phyloP scores from a whole-genome alignment of 1,284 basidiomycete genomes.

The Fomitopsis schrenkii region DNA sequence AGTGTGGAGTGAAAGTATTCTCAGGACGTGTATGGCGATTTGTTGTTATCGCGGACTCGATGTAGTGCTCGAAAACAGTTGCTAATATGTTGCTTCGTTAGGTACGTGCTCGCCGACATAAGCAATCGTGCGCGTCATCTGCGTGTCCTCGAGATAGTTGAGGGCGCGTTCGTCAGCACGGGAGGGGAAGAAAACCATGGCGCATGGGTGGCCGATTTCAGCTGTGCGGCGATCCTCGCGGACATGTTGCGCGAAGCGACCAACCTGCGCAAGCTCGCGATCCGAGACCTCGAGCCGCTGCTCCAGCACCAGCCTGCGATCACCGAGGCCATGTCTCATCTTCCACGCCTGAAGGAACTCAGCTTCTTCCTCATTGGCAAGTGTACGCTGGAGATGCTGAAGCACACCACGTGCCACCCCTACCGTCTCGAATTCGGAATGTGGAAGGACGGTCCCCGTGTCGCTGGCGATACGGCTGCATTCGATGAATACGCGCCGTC shows the following conservation, averaged over 20 bases:
- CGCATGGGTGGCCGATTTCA: conserved; percentile 17
- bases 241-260: conserved; percentile 14
- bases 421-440: conserved; percentile 19
- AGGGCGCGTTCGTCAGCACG: conserved; percentile 17
- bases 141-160: conserved; percentile 17
- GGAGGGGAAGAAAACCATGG: conserved; percentile 6
- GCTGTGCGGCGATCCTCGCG: conserved; percentile 16
- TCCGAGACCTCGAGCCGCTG: conserved; percentile 20
- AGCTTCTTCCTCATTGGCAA: conserved; percentile 22
- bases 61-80: no score
- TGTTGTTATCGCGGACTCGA: no score
- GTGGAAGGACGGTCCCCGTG: conserved; percentile 22
- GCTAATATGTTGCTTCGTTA: neutral
- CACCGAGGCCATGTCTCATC: conserved; percentile 15
- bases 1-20: no score
- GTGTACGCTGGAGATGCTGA: conserved; percentile 18
- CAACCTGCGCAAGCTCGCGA: conserved; percentile 18
- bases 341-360: conserved; percentile 14
- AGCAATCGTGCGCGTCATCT: conserved; percentile 11
- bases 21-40: no score
- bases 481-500: conserved; percentile 16
- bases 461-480: conserved; percentile 18
- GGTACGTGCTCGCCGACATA: conserved; percentile 14
- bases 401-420: conserved; percentile 15
- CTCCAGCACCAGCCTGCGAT: conserved; percentile 17